phyloP scores from a whole-genome alignment of 495 filamentous ascomycete genomes.

The Podospora tetraspora region DNA sequence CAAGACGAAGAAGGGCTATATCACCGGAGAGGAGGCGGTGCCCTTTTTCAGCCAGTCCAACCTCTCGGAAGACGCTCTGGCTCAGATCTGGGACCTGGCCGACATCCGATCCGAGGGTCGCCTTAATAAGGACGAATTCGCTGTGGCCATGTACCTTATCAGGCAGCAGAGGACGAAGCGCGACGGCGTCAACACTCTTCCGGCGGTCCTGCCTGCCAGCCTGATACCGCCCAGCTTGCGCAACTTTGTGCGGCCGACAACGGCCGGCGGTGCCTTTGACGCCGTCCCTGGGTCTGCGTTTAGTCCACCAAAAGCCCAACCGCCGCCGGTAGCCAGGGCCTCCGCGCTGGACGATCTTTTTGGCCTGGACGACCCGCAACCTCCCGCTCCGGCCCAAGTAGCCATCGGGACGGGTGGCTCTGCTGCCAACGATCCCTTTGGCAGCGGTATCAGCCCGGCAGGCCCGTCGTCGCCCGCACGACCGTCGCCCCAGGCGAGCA shows the following conservation, averaged over 20 bases:
- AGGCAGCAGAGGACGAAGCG: conserved; percentile 74
- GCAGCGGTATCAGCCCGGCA: conserved; percentile 38
- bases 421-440: conserved; percentile 53
- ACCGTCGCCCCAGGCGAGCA: conserved; percentile 42
- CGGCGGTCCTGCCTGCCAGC: conserved; percentile 67
- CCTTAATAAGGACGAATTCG: conserved; percentile 84
- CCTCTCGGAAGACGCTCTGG: conserved; percentile 81
- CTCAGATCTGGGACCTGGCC: conserved; percentile 95
- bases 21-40: conserved; percentile 93
- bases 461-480: conserved; percentile 51
- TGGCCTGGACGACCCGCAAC: conserved; percentile 68
- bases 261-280: conserved; percentile 42
- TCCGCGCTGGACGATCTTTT: conserved; percentile 90
- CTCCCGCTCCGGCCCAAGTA: conserved; percentile 51
- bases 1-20: conserved; percentile 68
- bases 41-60: conserved; percentile 88
- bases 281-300: conserved; percentile 29
- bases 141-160: conserved; percentile 96
- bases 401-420: conserved; percentile 72
- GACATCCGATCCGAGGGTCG: conserved; percentile 89
- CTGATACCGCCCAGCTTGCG: conserved; percentile 89
- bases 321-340: conserved; percentile 44
- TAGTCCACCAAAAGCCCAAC: conserved; percentile 37
- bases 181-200: conserved; percentile 54
- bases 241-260: conserved; percentile 50